Evolutionary conservation across 2,329 filamentous ascomycete genomes (phyloP).

Genomic region (Pseudocercospora fijiensis): DNA sequence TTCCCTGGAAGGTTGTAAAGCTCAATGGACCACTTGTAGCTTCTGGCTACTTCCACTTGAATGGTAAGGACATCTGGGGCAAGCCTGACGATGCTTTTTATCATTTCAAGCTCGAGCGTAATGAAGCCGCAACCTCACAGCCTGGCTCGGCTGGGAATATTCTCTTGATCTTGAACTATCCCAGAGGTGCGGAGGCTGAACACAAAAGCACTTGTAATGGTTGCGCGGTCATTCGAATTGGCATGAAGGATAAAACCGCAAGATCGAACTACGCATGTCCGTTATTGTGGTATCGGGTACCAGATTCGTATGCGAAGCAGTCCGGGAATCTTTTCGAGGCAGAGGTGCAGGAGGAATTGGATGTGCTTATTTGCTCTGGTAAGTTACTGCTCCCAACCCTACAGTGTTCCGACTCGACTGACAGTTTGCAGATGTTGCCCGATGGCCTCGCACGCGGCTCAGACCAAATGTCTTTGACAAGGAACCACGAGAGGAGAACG

Average conservation of each 20-base stretch:
- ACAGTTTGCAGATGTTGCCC: neutral
- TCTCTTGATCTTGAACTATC: slow-evolving; percentile 3
- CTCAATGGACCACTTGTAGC: neutral
- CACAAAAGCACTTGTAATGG: neutral
- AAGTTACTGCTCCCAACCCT: neutral
- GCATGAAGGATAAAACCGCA: neutral
- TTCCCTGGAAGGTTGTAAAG: neutral
- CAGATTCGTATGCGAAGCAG: neutral
- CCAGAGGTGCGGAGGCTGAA: neutral
- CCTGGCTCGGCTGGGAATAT: neutral
- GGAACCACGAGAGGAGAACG: slow-evolving; percentile 1
- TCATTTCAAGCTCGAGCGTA: slow-evolving; percentile 1
- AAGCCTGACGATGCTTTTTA: neutral
- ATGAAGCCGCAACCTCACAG: neutral
- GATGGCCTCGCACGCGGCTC: neutral
- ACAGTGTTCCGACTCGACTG: neutral
- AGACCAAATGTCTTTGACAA: neutral
- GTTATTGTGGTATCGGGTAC: neutral
- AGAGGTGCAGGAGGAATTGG: neutral
- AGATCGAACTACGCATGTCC: neutral
- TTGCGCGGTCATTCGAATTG: neutral
- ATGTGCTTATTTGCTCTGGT: slow-evolving; percentile 1
- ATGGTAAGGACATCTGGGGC: neutral
- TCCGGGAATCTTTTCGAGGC: neutral
- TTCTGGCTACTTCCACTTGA: neutral